phyloP scores from a whole-genome alignment of 1,139 yeast genomes.

The Candida sp. region DNA sequence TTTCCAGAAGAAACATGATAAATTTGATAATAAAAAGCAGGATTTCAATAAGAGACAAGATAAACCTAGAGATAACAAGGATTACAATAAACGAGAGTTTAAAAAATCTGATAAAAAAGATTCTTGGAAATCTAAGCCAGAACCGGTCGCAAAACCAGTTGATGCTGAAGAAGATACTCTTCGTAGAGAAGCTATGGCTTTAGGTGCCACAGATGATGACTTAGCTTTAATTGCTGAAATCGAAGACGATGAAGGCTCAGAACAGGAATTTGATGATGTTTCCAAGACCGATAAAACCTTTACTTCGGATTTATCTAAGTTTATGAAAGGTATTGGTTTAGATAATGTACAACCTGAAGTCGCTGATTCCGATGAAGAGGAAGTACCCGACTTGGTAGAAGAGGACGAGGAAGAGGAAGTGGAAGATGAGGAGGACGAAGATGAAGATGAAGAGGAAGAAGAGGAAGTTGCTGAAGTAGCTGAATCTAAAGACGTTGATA shows the following conservation, averaged over 20 bases:
- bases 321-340: conserved; percentile 71
- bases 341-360: conserved; percentile 34
- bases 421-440: conserved; percentile 22
- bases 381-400: conserved; percentile 21
- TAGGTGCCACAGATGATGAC: conserved; percentile 73
- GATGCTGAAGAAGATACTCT: conserved; percentile 34
- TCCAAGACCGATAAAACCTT: conserved; percentile 44
- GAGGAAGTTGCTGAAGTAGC: conserved; percentile 16
- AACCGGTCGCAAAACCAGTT: conserved; percentile 1
- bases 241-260: conserved; percentile 56
- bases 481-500: conserved; percentile 12
- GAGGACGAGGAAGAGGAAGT: conserved; percentile 25
- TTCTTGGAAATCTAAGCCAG: conserved; percentile 3
- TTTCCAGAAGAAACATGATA: background rate
- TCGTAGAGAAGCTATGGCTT: conserved; percentile 63
- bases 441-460: conserved; percentile 17
- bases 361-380: conserved; percentile 28
- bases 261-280: conserved; percentile 52
- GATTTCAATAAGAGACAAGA: background rate
- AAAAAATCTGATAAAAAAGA: conserved; percentile 11
- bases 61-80: conserved; percentile 5
- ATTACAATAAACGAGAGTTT: conserved; percentile 6
- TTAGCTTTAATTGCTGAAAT: conserved; percentile 50
- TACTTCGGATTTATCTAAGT: conserved; percentile 55
- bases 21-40: background rate